A percentile compares a stretch with the other conserved stretches of the same genome.
Conservation (phyloP, 106 monocot genomes). For the Hemerocallis citrina region DNA sequence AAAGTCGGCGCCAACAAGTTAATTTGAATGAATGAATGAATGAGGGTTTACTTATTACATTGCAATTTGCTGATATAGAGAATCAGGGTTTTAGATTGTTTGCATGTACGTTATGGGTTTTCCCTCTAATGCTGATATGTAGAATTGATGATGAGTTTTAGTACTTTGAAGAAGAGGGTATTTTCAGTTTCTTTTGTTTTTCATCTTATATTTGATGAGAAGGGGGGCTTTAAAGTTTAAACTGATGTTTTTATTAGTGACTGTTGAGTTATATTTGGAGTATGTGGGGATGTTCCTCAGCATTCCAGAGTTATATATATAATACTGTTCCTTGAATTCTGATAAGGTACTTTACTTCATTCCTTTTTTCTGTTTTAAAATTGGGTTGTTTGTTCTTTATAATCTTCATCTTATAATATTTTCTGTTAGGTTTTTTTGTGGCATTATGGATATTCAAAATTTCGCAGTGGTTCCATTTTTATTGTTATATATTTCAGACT, state of each 20-base stretch:
- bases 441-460: too few relatives aligned
- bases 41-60: too few relatives aligned
- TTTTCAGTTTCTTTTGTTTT: not conserved
- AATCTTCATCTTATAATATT: not conserved
- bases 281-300: not conserved
- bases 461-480: not conserved
- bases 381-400: too few relatives aligned
- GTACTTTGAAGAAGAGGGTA: not conserved
- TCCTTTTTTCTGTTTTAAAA: not conserved
- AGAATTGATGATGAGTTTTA: not conserved
- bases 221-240: too few relatives aligned
- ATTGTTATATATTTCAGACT: not conserved
- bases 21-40: not conserved
- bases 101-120: not conserved
- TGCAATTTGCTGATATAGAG: too few relatives aligned
- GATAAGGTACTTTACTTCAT: not conserved
- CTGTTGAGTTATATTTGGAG: not conserved
- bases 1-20: slow-evolving; percentile 10
- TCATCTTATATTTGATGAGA: not conserved
- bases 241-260: not conserved
- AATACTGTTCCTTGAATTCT: slow-evolving; percentile 13
- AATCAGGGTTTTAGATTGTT: too few relatives aligned
- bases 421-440: not conserved
- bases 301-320: not conserved
- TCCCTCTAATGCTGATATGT: not conserved